Conservation (phyloP, 2,329 filamentous ascomycete genomes). For the Claviceps maximensis region DNA sequence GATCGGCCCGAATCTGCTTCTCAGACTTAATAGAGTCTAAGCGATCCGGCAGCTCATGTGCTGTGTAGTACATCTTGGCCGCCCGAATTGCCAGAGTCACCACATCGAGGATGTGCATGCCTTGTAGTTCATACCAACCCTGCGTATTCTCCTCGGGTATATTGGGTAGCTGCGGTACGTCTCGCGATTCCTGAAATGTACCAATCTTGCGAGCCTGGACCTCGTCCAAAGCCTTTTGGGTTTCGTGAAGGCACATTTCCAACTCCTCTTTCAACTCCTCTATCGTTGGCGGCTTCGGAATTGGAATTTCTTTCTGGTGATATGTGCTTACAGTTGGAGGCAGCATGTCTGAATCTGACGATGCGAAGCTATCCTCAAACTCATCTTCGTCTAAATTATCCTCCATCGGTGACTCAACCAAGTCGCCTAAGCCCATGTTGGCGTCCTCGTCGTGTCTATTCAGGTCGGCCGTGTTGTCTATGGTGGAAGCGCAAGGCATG, state of each 20-base stretch:
- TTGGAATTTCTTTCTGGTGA: slow-evolving; percentile 66
- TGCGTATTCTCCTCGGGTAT: slow-evolving; percentile 37
- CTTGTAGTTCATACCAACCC: slow-evolving; percentile 77
- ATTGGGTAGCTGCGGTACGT: slow-evolving; percentile 20
- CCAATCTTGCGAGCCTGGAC: slow-evolving; percentile 28
- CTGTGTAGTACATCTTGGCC: slow-evolving; percentile 91
- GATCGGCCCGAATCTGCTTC: slow-evolving; percentile 67
- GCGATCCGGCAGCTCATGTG: slow-evolving; percentile 75
- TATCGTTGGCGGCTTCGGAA: slow-evolving; percentile 74
- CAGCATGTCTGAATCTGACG: slow-evolving; percentile 64
- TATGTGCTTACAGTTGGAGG: slow-evolving; percentile 98
- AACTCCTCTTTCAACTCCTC: slow-evolving; percentile 56
- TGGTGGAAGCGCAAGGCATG: slow-evolving; percentile 46
- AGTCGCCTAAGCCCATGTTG: slow-evolving; percentile 12
- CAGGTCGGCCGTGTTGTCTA: slow-evolving; percentile 45
- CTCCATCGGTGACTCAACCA: slow-evolving; percentile 36
- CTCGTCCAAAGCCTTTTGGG: slow-evolving; percentile 53
- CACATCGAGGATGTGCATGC: slow-evolving; percentile 82
- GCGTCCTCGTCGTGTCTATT: slow-evolving; percentile 25
- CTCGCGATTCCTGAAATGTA: slow-evolving; percentile 14
- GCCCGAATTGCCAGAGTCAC: slow-evolving; percentile 91
- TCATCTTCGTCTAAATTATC: slow-evolving; percentile 32
- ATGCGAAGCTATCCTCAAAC: slow-evolving; percentile 45
- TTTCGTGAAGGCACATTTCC: slow-evolving; percentile 57
- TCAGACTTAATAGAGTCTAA: slow-evolving; percentile 81